Base-by-base conservation (phyloP, 164 flowering plant genomes). In the Aristolochia contorta region DNA sequence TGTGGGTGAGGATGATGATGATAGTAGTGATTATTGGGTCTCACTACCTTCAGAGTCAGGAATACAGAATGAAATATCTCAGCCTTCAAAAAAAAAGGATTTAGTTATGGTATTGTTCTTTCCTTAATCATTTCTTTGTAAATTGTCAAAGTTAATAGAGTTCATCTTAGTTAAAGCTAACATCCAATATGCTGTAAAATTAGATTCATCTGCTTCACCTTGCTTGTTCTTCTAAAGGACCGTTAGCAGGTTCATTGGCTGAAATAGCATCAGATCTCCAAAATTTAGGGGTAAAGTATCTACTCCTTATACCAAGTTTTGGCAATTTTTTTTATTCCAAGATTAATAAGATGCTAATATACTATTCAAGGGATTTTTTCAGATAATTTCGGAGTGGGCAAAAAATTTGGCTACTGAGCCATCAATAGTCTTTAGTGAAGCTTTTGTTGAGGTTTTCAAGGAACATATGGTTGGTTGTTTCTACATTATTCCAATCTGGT, bases 131-230 rank as follows among this genome's bases (percentile, higher is more conserved):
- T 64, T 56, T 51, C 19, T 23, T 10, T 56, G 6, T 53, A 16
- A 27, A 37, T 22, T 20, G 7, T 10, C 2, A 18, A 58, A 33
- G 12, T 4, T 55, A 66, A 25, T 22, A 21, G 41, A 45, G 10
- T 55, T 60, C 20, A 49, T 55, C 13, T 15, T 41, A 20, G 27
- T 59, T 15, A 55, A 49, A 53, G 59, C 19, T 19, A 54, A 32
- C 12, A 9, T 57, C 24, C 47, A 56, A 21, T 67, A 7, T 37
- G 43, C 12, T 37, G 43, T 48, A 16, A 23, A 16, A 47, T 59
- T 66, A 94, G 99, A 90, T 84, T 69, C 97, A 94, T 80, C 71
- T 94, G 71, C 95, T 94, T 68, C 99, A 84, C 45, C 82, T 94
- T 76, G 96, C 92, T 62, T 94, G 99, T 75, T 75, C 90, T 68